phyloP scores from a whole-genome alignment of 2,329 filamentous ascomycete genomes.

The Botrytis galanthina region DNA sequence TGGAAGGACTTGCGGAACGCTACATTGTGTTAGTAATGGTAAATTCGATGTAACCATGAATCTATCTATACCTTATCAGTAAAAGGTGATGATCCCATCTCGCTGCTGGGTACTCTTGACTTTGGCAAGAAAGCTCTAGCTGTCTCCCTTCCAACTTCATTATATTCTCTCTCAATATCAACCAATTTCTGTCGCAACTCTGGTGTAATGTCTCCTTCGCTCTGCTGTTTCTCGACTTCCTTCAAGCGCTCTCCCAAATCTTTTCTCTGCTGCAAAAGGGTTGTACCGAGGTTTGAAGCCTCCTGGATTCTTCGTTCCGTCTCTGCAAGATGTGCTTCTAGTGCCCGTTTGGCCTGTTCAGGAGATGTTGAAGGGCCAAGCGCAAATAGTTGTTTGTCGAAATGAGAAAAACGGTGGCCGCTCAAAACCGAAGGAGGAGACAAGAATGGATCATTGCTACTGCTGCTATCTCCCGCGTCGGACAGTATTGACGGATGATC shows the following conservation, averaged over 20 bases:
- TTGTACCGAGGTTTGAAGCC: conserved; percentile 82
- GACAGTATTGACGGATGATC: conserved; percentile 33
- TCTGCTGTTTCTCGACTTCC: conserved; percentile 76
- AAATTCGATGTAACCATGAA: conserved; percentile 17
- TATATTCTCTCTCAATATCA: conserved; percentile 92
- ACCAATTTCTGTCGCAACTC: conserved; percentile 79
- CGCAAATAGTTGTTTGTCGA: conserved; percentile 77
- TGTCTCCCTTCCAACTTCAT: conserved; percentile 86
- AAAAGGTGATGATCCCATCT: conserved; percentile 49
- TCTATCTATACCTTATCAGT: conserved; percentile 45
- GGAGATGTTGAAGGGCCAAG: conserved; percentile 76
- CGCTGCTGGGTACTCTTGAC: conserved; percentile 72
- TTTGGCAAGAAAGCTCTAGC: conserved; percentile 85
- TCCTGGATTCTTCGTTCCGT: conserved; percentile 90
- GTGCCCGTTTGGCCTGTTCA: conserved; percentile 79
- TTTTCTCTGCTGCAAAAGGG: conserved; percentile 81
- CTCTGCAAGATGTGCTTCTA: conserved; percentile 89
- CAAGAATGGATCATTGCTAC: conserved; percentile 56
- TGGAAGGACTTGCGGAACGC: conserved; percentile 69
- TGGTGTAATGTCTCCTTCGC: conserved; percentile 74
- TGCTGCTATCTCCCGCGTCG: conserved; percentile 25
- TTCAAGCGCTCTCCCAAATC: conserved; percentile 77
- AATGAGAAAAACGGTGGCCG: conserved; percentile 77
- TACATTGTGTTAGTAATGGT: conserved; percentile 40
- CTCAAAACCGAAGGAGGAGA: conserved; percentile 48